Conservation (phyloP, 2,329 filamentous ascomycete genomes). For the Dothiorella sarmentorum region DNA sequence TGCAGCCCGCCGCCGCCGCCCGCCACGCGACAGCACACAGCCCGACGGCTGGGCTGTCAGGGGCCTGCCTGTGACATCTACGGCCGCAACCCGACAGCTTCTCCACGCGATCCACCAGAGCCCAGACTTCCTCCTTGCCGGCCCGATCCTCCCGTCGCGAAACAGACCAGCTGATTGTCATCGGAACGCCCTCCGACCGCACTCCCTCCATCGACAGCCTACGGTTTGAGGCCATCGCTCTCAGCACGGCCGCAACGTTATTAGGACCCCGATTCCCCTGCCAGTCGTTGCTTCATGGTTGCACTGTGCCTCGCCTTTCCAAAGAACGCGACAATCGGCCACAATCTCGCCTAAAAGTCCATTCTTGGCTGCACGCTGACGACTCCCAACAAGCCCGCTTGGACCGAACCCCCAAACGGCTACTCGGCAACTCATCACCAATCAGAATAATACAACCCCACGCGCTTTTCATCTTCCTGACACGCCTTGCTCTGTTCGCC, state of each 20-base stretch:
- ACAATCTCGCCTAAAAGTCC: conserved; percentile 7
- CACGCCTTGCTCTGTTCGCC: neutral
- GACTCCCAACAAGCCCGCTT: neutral
- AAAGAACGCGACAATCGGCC: neutral
- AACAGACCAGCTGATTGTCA: neutral
- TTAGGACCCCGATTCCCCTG: neutral
- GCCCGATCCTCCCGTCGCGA: conserved; percentile 1
- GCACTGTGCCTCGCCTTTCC: neutral
- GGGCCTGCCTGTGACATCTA: too few species aligned
- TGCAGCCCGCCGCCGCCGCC: neutral
- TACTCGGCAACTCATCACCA: neutral
- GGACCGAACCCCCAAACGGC: neutral
- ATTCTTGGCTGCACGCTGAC: neutral
- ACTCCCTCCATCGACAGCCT: neutral
- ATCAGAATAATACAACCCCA: neutral
- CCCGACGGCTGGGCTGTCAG: too few species aligned
- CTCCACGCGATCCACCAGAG: neutral
- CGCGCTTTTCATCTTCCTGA: neutral
- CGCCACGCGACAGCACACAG: too few species aligned
- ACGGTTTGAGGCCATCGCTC: neutral
- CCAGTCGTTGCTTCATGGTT: neutral
- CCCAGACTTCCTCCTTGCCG: neutral
- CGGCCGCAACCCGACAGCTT: neutral
- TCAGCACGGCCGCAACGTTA: neutral
- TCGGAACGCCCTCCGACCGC: neutral